Percentiles rank a stretch among this genome's conserved stretches.
These are phyloP conservation scores for Punctularia strigosozonata DNA, from an alignment of 768 basidiomycete genomes.

Conservation along the genomic window DNA sequence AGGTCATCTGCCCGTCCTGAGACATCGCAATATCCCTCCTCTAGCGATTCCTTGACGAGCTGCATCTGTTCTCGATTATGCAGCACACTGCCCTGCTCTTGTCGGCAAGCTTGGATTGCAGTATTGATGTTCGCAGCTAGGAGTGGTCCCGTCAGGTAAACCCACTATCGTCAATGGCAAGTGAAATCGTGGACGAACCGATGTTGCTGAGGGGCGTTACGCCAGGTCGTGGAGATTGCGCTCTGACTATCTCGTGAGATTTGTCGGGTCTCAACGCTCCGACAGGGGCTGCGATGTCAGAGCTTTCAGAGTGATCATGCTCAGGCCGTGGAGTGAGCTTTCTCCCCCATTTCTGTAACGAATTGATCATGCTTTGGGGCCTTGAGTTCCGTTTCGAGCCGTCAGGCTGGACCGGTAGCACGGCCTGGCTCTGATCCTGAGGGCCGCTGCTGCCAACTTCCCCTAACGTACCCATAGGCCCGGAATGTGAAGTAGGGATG, in stretches of 20 bases:
- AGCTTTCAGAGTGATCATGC: too few relatives aligned
- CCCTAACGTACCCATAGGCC: too few relatives aligned
- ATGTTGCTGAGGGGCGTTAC: constrained; percentile 33
- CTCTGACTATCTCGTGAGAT: too few relatives aligned
- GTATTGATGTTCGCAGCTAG: constrained; percentile 54
- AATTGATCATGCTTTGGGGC: not conserved
- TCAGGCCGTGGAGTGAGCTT: constrained; percentile 5
- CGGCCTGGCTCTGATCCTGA: too few relatives aligned
- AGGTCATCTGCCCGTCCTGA: constrained; percentile 55
- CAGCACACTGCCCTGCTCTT: constrained; percentile 51
- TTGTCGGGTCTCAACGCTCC: too few relatives aligned
- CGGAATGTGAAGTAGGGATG: too few relatives aligned
- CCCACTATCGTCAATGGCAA: not conserved
- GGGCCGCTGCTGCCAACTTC: too few relatives aligned
- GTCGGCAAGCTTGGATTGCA: constrained; percentile 62
- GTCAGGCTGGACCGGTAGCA: not conserved
- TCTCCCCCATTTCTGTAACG: constrained; percentile 10
- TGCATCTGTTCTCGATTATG: constrained; percentile 59
- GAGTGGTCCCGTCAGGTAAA: constrained; percentile 5
- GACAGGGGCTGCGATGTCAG: too few relatives aligned
- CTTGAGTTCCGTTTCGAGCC: not conserved
- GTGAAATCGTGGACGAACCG: constrained; percentile 16
- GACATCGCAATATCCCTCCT: constrained; percentile 76
- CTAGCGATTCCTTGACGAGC: constrained; percentile 58
- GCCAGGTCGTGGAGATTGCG: constrained; percentile 8